These are phyloP conservation scores for Epichloe gansuensis DNA, from an alignment of 2,329 filamentous ascomycete genomes.

Conservation along the genomic window DNA sequence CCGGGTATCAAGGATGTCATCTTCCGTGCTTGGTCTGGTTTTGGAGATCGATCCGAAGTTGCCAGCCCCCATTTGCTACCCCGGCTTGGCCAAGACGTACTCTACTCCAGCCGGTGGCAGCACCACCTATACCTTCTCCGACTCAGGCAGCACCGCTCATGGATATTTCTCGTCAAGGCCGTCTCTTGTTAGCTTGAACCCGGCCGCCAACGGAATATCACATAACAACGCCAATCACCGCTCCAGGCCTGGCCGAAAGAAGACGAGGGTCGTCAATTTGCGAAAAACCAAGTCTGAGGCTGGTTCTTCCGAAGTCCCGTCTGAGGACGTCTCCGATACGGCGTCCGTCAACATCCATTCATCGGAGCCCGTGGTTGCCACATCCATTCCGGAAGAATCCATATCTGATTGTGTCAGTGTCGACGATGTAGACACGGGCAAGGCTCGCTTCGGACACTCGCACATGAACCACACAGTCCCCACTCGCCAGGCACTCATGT, in stretches of 20 bases:
- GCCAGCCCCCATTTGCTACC: slow-evolving; percentile 34
- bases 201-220: slow-evolving; percentile 49
- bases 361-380: slow-evolving; percentile 47
- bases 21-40: slow-evolving; percentile 83
- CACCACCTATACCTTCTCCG: slow-evolving; percentile 63
- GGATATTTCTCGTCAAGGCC: slow-evolving; percentile 56
- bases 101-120: slow-evolving; percentile 46
- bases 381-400: slow-evolving; percentile 47
- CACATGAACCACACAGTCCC: slow-evolving; percentile 9
- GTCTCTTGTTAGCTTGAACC: slow-evolving; percentile 50
- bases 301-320: slow-evolving; percentile 38
- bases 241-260: slow-evolving; percentile 56
- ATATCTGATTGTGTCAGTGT: slow-evolving; percentile 31
- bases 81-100: slow-evolving; percentile 48
- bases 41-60: slow-evolving; percentile 56
- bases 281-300: slow-evolving; percentile 47
- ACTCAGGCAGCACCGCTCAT: slow-evolving; percentile 52
- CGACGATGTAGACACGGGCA: slow-evolving; percentile 19
- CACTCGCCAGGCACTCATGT: slow-evolving; percentile 13
- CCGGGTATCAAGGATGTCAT: slow-evolving; percentile 83
- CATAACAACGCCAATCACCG: slow-evolving; percentile 50
- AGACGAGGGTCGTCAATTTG: slow-evolving; percentile 72
- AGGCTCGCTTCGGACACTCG: slow-evolving; percentile 28
- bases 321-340: slow-evolving; percentile 37
- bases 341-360: slow-evolving; percentile 45